Evolutionary conservation across 495 filamentous ascomycete genomes (phyloP), one percentile per base, ranked within the genome.

Genomic region (Podospora comata): DNA sequence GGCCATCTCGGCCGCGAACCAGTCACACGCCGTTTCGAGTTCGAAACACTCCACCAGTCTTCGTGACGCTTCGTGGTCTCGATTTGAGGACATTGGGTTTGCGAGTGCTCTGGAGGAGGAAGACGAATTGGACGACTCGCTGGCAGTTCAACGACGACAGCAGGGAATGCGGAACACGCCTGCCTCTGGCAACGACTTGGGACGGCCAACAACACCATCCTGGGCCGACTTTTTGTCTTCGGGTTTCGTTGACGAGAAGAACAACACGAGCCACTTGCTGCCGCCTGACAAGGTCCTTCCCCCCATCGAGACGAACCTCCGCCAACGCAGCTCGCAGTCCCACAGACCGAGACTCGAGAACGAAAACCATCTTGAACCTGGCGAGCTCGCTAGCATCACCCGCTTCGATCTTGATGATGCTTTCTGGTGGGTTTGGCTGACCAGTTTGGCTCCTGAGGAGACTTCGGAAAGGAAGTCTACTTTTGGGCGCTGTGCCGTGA

Each of bases 381-480:
- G 93, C 55, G 95, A 99, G 83, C 84, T 99, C 58, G 94, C 94
- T 27, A 97, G 92, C 72, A 96, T 98, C 71, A 90, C 85, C 34
- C 85, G 85, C 58, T 86, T 99, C 60, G 91, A 96, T 68, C 81
- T 98, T 13, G 95, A 99, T 74, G 95, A 98, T 75, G 90, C 94
- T 0, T 99, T 99, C 77, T 99, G 96, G 96, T 99, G 95, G 95
- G 95, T 98, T 27, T 99, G 95, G 95, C 97, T 98, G 84, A 95
- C 87, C 72, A 98, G 95, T 83, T 79, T 99, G 75, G 94, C 94
- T 2, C 90, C 87, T 6, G 95, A 99, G 72, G 95, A 99, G 77
- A 88, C 93, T 2, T 78, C 86, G 0, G 83, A 88, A 34, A 87
- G 95, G 66, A 99, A 99, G 77, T 89, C 93, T 4, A 92, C 92